Evolutionary conservation across 805 yeast species (phyloP).

Genomic region (Candida takata): DNA sequence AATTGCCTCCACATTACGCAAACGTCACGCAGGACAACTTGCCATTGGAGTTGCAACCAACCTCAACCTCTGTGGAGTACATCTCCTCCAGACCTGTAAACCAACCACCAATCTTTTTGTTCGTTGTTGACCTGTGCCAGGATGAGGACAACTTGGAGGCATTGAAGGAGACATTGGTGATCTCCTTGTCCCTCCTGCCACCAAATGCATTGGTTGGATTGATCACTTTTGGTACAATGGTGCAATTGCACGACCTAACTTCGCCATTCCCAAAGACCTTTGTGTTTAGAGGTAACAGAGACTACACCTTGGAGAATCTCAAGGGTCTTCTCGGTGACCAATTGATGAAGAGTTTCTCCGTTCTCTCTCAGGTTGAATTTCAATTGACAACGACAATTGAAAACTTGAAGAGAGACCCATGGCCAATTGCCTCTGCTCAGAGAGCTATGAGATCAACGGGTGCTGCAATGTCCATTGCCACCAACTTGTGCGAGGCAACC

Average conservation of each 20-base stretch:
- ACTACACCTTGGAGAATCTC: conserved; percentile 50
- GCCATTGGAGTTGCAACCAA: conserved; percentile 71
- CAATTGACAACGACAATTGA: conserved; percentile 76
- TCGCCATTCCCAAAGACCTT: conserved; percentile 64
- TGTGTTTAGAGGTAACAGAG: conserved; percentile 86
- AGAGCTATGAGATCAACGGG: conserved; percentile 92
- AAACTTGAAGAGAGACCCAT: conserved; percentile 69
- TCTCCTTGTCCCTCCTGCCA: conserved; percentile 74
- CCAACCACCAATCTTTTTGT: conserved; percentile 79
- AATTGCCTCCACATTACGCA: conserved; percentile 75
- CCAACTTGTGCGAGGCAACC: conserved; percentile 72
- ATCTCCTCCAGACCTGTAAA: conserved; percentile 73
- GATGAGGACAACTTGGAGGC: conserved; percentile 82
- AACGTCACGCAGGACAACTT: conserved; percentile 67
- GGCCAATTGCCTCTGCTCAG: conserved; percentile 81
- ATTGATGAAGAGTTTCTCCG: conserved; percentile 60
- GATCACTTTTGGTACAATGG: conserved; percentile 84
- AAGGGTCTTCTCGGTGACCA: conserved; percentile 48
- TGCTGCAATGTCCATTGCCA: conserved; percentile 81
- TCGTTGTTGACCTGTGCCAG: conserved; percentile 84
- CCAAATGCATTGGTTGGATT: conserved; percentile 86
- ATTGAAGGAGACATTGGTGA: conserved; percentile 70
- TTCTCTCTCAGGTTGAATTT: conserved; percentile 73
- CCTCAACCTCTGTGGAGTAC: conserved; percentile 77
- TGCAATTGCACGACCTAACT: conserved; percentile 79